A percentile compares a stretch with the other conserved stretches of the same genome.
Evolutionary conservation across 2,329 filamentous ascomycete species (phyloP).

Genomic region (Botrytis elliptica): DNA sequence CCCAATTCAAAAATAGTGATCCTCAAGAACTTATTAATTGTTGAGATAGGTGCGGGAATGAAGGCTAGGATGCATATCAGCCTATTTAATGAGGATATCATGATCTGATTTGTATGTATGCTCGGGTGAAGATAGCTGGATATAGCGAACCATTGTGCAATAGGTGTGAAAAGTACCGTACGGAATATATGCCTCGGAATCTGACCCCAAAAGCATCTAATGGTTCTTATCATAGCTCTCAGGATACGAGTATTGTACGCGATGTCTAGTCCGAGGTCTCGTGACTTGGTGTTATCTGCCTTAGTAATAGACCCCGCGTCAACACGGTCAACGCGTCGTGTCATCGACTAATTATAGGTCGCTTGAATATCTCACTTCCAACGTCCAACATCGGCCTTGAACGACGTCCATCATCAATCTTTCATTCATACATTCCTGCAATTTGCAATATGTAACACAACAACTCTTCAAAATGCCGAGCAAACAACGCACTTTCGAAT

Average conservation of each 20-base stretch:
- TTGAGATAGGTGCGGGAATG: neutral
- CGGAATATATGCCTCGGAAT: neutral
- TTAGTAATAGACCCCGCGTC: neutral
- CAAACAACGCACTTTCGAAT: constrained; percentile 39
- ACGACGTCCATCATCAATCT: neutral
- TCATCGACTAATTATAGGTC: neutral
- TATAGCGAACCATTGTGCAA: neutral
- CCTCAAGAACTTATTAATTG: neutral
- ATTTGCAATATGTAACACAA: neutral
- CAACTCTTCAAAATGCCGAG: neutral
- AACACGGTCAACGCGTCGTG: neutral
- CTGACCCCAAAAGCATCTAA: neutral
- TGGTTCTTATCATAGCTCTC: neutral
- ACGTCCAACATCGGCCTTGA: neutral
- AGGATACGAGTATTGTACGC: neutral
- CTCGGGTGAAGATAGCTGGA: neutral
- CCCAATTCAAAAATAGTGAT: neutral
- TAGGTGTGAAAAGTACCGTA: neutral
- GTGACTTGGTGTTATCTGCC: neutral
- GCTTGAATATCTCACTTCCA: neutral
- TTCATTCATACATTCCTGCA: neutral
- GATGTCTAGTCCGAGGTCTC: neutral
- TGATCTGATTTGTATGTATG: neutral
- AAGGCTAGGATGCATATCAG: neutral
- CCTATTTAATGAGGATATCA: neutral